These are phyloP conservation scores for Malassezia vespertilionis DNA, from an alignment of 1,284 basidiomycete species.

Conservation along the genomic window DNA sequence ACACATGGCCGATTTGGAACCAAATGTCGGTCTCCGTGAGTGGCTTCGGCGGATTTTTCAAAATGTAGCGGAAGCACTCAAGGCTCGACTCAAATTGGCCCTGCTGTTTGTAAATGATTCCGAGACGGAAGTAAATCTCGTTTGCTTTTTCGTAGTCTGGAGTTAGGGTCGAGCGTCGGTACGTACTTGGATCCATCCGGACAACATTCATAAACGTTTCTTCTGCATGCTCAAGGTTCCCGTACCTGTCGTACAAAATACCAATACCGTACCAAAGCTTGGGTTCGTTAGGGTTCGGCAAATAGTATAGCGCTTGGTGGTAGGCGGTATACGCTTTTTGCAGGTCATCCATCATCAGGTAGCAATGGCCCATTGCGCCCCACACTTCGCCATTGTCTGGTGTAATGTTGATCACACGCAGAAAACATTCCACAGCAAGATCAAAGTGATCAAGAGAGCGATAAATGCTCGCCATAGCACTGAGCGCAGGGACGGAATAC, in stretches of 20 bases:
- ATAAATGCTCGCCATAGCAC: conserved; percentile 42
- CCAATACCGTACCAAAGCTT: conserved; percentile 99
- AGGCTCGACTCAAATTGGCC: conserved; percentile 59
- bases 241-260: conserved; percentile 95
- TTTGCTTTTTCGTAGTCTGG: conserved; percentile 96
- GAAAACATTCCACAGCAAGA: conserved; percentile 86
- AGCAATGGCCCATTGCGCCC: conserved; percentile 66
- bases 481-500: conserved; percentile 41
- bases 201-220: conserved; percentile 95
- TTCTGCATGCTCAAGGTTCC: conserved; percentile 93
- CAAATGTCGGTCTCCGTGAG: conserved; percentile 95
- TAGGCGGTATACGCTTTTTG: conserved; percentile 98
- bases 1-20: conserved; percentile 99
- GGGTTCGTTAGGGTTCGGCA: conserved; percentile 94
- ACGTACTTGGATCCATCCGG: conserved; percentile 67
- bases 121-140: conserved; percentile 93
- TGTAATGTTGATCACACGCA: conserved; percentile 66
- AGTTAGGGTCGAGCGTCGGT: conserved; percentile 5
- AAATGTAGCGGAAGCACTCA: conserved; percentile 71
- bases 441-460: conserved; percentile 43
- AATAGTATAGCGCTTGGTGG: conserved; percentile 89
- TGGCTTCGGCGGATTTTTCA: conserved; percentile 85
- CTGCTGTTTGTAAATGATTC: conserved; percentile 99
- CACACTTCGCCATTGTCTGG: conserved; percentile 46
- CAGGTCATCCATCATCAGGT: conserved; percentile 97